phyloP scores from a whole-genome alignment of 805 yeast species.

The Lipomyces orientalis region DNA sequence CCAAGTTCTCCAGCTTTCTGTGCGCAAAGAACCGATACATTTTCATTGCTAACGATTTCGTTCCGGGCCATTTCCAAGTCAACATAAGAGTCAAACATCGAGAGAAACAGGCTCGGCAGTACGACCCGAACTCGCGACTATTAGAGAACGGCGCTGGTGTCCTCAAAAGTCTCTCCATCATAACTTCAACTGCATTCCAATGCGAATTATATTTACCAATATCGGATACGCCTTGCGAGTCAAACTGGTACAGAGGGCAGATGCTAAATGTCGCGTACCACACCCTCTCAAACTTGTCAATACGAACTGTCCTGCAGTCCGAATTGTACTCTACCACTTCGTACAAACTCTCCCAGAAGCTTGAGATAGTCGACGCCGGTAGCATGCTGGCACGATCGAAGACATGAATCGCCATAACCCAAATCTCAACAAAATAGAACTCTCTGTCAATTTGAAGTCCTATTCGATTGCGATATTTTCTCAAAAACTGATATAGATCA shows the following conservation, averaged over 20 bases:
- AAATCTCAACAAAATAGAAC: conserved; percentile 27
- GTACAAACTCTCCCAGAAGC: conserved; percentile 30
- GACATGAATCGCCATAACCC: conserved; percentile 31
- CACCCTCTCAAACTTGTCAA: conserved; percentile 29
- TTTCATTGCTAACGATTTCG: conserved; percentile 33
- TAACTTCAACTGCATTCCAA: conserved; percentile 28
- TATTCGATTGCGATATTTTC: conserved; percentile 26
- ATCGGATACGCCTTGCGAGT: conserved; percentile 17
- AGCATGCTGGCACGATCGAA: conserved; percentile 20
- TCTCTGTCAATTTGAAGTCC: conserved; percentile 23
- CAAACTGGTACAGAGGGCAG: conserved; percentile 37
- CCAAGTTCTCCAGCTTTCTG: conserved; percentile 37
- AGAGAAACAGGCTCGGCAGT: conserved; percentile 34
- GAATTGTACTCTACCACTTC: conserved; percentile 20
- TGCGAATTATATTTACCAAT: conserved; percentile 3
- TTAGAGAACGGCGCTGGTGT: conserved; percentile 6
- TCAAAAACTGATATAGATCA: conserved; percentile 28
- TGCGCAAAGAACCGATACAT: conserved; percentile 37
- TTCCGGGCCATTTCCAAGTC: conserved; percentile 38
- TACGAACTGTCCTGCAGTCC: neutral
- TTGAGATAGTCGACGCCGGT: neutral
- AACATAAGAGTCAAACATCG: conserved; percentile 34
- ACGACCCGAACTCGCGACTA: conserved; percentile 19
- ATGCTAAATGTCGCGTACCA: conserved; percentile 36
- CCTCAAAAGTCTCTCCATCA: conserved; percentile 21